Base-by-base conservation (phyloP, 495 filamentous ascomycete species). In the Tetracladium marchalianum region DNA sequence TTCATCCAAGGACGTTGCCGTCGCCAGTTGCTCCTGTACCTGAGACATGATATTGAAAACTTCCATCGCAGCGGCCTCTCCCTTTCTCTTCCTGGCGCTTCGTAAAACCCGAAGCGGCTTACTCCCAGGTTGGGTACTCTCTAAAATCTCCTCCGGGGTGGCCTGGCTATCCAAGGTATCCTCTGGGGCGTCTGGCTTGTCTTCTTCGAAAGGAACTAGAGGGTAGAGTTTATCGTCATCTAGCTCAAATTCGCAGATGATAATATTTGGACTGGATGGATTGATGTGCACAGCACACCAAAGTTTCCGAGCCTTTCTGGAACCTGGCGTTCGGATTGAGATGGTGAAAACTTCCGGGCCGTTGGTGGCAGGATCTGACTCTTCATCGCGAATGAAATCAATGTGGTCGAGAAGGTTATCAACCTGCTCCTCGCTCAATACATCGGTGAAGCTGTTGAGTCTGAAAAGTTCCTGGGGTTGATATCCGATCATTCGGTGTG, bases 41-140 rank as follows among this genome's bases (percentile, higher is more conserved):
- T 86, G 92, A 49, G 74, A 84, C 75, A 95, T 84, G 47, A 95
- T 85, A 60, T 89, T 90, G 59, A 94, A 94, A 6, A 93, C 86
- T 56, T 93, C 87, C 86, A 96, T 93, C 0, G 85, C 82, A 32
- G 87, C 86, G 15, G 87, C 84, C 54, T 95, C 89, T 11, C 89
- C 89, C 54, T 74, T 81, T 38, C 81, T 63, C 48, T 85, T 82
- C 6, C 87, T 74, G 0, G 87, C 82, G 61, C 77, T 85, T n/a
- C 87, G 75, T 13, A 94, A 66, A 4, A 90, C 75, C 10, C 90
- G 72, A 27, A 97, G 68, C 5, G 90, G 88, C 50, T 78, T 85
- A 61, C 83, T 90, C 34, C 69, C 64, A 49, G 77, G 81, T 41
- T 81, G 68, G 0, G 86, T 94, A 50, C 81, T 85, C 55, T 85